Base-by-base conservation (phyloP, 2,329 filamentous ascomycete species). In the Didymellaceae sp. region DNA sequence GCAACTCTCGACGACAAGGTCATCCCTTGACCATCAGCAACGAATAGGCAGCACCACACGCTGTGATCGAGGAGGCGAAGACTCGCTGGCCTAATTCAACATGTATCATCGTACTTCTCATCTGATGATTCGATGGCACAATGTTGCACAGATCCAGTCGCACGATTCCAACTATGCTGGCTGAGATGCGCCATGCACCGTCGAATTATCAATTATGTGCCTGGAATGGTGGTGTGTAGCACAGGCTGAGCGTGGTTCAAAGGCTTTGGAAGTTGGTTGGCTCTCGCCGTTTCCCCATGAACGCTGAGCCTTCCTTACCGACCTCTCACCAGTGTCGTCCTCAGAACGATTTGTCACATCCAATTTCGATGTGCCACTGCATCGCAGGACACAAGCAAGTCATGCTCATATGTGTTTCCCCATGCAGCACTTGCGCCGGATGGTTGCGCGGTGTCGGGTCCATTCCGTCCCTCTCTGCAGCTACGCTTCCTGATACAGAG, bases 141-240 rank as follows among this genome's bases (percentile, higher is more conserved):
- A 24, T 13, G 47, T 45, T 31, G 20, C 30, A 45, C 47, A 6
- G 22, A 38, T 33, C 21, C 32, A 26, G 46, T 39, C 32, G 46
- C 35, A 47, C 46, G 26, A 34, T 40, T 45, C 47, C 41, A 40
- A 34, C 28, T 5, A n/a, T 41, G 10, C 34, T 40, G 17, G 16
- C 40, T 18, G 55, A 49, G 45, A 49, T 46, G 42, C 46, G 48
- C 56, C 35, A 52, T 52, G 24, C 33, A 9, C 24, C 42, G 40
- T 30, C 31, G 43, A 35, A 13, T 51, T 26, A 28, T 22, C 40
- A 35, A 13, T 51, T 26, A 28, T 22, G 40, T 55, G 42, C 43
- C 48, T 52, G 52, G 43, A 46, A 46, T 48, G 47, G 35, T 43
- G 45, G 45, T 48, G 53, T 33, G 53, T 56, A 16, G 38, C 47